A percentile compares a stretch with the other conserved stretches of the same genome.
phyloP scores from a whole-genome alignment of 805 yeast genomes.

The Gaillardinia entomophila region DNA sequence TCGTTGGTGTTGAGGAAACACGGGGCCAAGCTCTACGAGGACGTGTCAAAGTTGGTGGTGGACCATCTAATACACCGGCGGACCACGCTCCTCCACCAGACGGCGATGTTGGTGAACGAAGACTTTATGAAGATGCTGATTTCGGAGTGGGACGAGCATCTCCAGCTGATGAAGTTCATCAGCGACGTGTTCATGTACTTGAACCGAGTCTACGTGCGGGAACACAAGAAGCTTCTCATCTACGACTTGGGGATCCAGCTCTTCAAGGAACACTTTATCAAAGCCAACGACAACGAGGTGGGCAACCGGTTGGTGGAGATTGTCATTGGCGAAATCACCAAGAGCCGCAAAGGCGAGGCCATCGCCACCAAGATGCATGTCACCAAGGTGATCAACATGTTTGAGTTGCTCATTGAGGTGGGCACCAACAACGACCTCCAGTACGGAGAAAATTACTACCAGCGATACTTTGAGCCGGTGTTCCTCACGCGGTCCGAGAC shows the following conservation, averaged over 20 bases:
- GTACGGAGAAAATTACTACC: slow-evolving; percentile 56
- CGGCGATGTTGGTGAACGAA: slow-evolving; percentile 13
- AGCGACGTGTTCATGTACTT: slow-evolving; percentile 83
- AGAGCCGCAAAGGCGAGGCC: slow-evolving; percentile 48
- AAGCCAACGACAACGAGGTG: slow-evolving; percentile 42
- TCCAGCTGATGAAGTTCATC: slow-evolving; percentile 67
- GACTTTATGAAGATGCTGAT: slow-evolving; percentile 32
- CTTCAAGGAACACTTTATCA: slow-evolving; percentile 58
- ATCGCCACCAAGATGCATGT: slow-evolving; percentile 54
- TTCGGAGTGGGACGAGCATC: slow-evolving; percentile 65
- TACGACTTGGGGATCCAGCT: slow-evolving; percentile 70
- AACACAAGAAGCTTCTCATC: slow-evolving; percentile 53
- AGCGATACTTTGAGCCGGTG: slow-evolving; percentile 59
- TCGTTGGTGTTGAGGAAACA: slow-evolving; percentile 64
- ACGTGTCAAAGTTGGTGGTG: slow-evolving; percentile 45
- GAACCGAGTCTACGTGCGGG: slow-evolving; percentile 79
- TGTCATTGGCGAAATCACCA: slow-evolving; percentile 50
- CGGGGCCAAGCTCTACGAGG: slow-evolving; percentile 61
- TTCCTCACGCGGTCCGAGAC: slow-evolving; percentile 49
- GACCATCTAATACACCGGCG: slow-evolving; percentile 34
- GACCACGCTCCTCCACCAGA: slow-evolving; percentile 11
- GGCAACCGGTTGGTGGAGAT: slow-evolving; percentile 46
- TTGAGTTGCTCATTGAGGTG: slow-evolving; percentile 54
- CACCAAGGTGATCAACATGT: slow-evolving; percentile 60
- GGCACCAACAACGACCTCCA: slow-evolving; percentile 17